Evolutionary conservation across 2,329 filamentous ascomycete genomes (phyloP).

Genomic region (Ceratocystis diversiconidia): DNA sequence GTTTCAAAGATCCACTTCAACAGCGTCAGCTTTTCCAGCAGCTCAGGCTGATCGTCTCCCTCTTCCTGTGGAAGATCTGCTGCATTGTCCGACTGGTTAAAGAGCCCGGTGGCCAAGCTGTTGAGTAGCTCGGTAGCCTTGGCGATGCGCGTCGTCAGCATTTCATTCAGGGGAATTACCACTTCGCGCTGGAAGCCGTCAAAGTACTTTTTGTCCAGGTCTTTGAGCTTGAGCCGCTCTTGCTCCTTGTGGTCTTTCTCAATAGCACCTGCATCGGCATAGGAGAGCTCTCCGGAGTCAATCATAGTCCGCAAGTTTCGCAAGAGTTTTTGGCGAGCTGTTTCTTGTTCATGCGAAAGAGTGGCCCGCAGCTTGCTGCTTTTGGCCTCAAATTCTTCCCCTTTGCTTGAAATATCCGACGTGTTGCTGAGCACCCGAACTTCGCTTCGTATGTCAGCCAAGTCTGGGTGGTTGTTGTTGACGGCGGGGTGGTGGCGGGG

Average conservation of each 20-base stretch:
- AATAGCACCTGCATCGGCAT: slow-evolving; percentile 67
- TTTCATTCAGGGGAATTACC: slow-evolving; percentile 67
- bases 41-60: slow-evolving; percentile 84
- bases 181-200: slow-evolving; percentile 73
- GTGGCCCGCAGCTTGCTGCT: slow-evolving; percentile 46
- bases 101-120: slow-evolving; percentile 11
- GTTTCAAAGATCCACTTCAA: slow-evolving; percentile 96
- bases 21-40: slow-evolving; percentile 84
- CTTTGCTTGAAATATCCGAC: slow-evolving; percentile 53
- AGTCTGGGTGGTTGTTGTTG: slow-evolving; percentile 85
- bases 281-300: slow-evolving; percentile 61
- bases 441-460: slow-evolving; percentile 60
- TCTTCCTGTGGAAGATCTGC: slow-evolving; percentile 82
- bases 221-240: slow-evolving; percentile 55
- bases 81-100: slow-evolving; percentile 39
- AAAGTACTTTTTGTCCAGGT: slow-evolving; percentile 65
- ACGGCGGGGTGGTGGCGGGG: slow-evolving; percentile 89
- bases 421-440: slow-evolving; percentile 64
- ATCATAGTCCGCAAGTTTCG: slow-evolving; percentile 68
- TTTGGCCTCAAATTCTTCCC: slow-evolving; percentile 44
- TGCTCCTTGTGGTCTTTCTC: slow-evolving; percentile 59
- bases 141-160: slow-evolving; percentile 61
- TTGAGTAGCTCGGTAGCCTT: slow-evolving; percentile 54
- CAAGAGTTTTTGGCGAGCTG: slow-evolving; percentile 50
- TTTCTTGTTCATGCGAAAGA: slow-evolving; percentile 33